Conservation (phyloP, 2,329 filamentous ascomycete species). For the Arthrobotrys musiformis region DNA sequence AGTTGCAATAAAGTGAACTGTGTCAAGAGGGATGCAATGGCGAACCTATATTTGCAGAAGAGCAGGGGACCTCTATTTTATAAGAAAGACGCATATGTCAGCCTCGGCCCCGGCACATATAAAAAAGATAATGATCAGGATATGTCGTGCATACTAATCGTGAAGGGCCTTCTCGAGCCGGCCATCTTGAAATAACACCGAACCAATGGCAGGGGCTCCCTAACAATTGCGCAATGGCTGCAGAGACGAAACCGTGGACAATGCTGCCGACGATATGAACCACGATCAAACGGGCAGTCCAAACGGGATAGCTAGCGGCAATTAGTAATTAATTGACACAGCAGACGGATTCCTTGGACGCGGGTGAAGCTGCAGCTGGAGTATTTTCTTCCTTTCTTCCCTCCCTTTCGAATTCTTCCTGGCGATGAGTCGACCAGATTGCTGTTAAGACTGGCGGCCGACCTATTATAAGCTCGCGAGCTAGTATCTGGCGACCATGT, state of each 20-base stretch:
- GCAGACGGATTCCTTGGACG: neutral
- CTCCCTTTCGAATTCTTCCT: too few species aligned
- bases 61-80: slow-evolving; percentile 85
- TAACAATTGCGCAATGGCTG: slow-evolving; percentile 34
- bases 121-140: neutral
- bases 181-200: slow-evolving; percentile 19
- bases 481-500: slow-evolving; percentile 28
- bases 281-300: neutral
- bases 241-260: slow-evolving; percentile 4
- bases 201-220: slow-evolving; percentile 24
- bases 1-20: slow-evolving; percentile 30
- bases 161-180: slow-evolving; percentile 22
- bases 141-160: slow-evolving; percentile 39
- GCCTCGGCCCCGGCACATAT: neutral
- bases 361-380: slow-evolving; percentile 12
- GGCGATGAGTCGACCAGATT: slow-evolving; percentile 10
- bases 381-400: neutral
- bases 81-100: slow-evolving; percentile 4
- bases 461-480: neutral
- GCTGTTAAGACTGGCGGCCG: neutral
- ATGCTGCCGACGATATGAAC: neutral
- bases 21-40: neutral
- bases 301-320: neutral
- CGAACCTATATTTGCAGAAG: slow-evolving; percentile 89
- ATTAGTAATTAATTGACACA: slow-evolving; percentile 6